Evolutionary conservation across 2,329 filamentous ascomycete species (phyloP), one percentile per base, ranked within the genome.

Genomic region (Arthrobotrys sphaeroides): DNA sequence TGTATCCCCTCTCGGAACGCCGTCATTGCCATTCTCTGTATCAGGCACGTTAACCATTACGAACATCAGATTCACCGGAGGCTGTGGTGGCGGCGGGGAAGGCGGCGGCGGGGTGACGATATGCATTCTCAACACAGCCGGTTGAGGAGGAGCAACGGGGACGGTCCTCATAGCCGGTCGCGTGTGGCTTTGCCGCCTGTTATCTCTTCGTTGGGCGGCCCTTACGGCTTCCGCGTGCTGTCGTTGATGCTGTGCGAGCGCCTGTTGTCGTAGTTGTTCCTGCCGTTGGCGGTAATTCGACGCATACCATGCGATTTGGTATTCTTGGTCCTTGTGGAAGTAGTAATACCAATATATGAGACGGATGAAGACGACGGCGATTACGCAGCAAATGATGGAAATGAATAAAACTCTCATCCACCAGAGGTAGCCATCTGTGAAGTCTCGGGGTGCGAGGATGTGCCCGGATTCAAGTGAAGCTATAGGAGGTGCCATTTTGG

Each of bases 11-110:
- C 26, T 18, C 10, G n/a, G 16, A 9, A 16, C 55, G 0, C 60
- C 55, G 26, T 62, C 20, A 10, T 9, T 20, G 28, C 24, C 45
- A 24, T 20, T 49, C 2, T 60, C 53, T 1, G 24, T 38, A 61
- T 53, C 61, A 5, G 66, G 66, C 10, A 62, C 66, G 55, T 70
- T 72, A 16, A 72, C 67, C 38, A 72, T 20, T 20, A 72, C 18
- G 16, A 72, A 59, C 18, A 47, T 59, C 24, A 72, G 13, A 31
- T 64, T 72, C 1, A 64, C 43, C 9, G 67, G 57, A 10, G 57
- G 67, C 10, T 45, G 67, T 24, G 67, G 67, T 10, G 67, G 49
- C 6, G 67, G 59, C 7, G 24, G 55, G 5, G n/a, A n/a, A n/a
- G 22, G 66, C 2, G 51, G 51, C 18, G 66, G 42, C n/a, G 51